Evolutionary conservation across 345 rosid genomes (phyloP).

Genomic region (Eutrema yunnanense): DNA sequence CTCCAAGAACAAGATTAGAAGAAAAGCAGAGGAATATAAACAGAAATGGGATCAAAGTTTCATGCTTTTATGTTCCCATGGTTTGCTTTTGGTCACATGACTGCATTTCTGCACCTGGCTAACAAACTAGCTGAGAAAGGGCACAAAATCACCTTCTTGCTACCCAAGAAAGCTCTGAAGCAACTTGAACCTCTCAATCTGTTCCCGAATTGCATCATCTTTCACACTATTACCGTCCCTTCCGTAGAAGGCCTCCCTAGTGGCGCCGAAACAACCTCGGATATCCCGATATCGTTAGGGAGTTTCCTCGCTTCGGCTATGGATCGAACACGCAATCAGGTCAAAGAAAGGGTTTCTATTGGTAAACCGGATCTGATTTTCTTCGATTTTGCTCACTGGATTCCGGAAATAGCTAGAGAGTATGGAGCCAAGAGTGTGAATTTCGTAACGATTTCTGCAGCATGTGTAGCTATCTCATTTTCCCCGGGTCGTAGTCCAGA

Average conservation of each 20-base stretch:
- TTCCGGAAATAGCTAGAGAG: slow-evolving; percentile 40
- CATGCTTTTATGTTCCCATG: slow-evolving; percentile 47
- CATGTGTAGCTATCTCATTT: slow-evolving; percentile 25
- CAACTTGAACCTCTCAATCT: slow-evolving; percentile 34
- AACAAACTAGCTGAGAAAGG: slow-evolving; percentile 49
- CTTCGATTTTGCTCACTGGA: slow-evolving; percentile 53
- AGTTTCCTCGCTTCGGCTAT: slow-evolving; percentile 45
- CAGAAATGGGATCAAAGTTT: slow-evolving; percentile 6
- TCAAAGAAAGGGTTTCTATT: slow-evolving; percentile 22
- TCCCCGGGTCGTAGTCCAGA: slow-evolving; percentile 18
- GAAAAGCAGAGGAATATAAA: not conserved
- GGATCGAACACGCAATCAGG: slow-evolving; percentile 52
- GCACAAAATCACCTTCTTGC: slow-evolving; percentile 30
- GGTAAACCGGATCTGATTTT: slow-evolving; percentile 41
- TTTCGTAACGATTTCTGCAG: slow-evolving; percentile 43
- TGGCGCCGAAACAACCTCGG: slow-evolving; percentile 65
- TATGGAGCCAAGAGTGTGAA: slow-evolving; percentile 51
- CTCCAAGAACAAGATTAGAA: not conserved
- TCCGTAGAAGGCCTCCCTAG: slow-evolving; percentile 52
- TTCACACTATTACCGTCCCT: slow-evolving; percentile 37
- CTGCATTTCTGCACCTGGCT: slow-evolving; percentile 42
- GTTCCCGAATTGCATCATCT: slow-evolving; percentile 37
- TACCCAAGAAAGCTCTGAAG: slow-evolving; percentile 32
- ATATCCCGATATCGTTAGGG: slow-evolving; percentile 33
- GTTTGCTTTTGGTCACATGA: slow-evolving; percentile 49